phyloP scores from a whole-genome alignment of 1,284 basidiomycete genomes.

The Ustilago hordei region DNA sequence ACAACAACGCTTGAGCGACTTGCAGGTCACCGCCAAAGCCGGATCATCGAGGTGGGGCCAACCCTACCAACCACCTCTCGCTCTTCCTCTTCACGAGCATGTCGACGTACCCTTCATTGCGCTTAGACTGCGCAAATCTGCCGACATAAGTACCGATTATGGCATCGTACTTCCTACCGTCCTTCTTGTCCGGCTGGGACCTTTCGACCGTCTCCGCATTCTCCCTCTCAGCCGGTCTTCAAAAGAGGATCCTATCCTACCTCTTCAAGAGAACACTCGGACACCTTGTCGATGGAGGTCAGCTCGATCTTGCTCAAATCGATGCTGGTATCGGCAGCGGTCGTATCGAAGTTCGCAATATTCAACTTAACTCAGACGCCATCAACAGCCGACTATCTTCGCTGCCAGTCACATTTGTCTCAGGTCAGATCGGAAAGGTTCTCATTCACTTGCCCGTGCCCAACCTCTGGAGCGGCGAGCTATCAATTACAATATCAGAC shows the following conservation, averaged over 20 bases:
- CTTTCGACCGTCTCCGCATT: constrained; percentile 44
- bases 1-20: not conserved
- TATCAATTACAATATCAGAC: constrained; percentile 38
- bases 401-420: constrained; percentile 78
- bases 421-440: constrained; percentile 73
- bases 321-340: constrained; percentile 92
- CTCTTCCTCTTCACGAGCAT: constrained; percentile 14
- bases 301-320: constrained; percentile 86
- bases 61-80: constrained; percentile 7
- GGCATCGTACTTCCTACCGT: constrained; percentile 48
- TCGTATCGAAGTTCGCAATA: constrained; percentile 83
- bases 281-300: constrained; percentile 85
- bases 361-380: constrained; percentile 78
- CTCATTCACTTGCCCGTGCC: constrained; percentile 56
- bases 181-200: constrained; percentile 49
- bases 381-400: constrained; percentile 27
- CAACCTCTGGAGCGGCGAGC: constrained; percentile 58
- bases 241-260: constrained; percentile 89
- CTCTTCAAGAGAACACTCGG: constrained; percentile 85
- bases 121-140: constrained; percentile 10
- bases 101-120: constrained; percentile 19
- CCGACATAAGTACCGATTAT: constrained; percentile 6
- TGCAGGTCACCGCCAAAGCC: not conserved
- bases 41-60: not conserved
- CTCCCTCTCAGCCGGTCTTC: constrained; percentile 80